These are phyloP conservation scores for Cladosporium colombiae DNA, from an alignment of 2,329 filamentous ascomycete genomes.

Conservation along the genomic window DNA sequence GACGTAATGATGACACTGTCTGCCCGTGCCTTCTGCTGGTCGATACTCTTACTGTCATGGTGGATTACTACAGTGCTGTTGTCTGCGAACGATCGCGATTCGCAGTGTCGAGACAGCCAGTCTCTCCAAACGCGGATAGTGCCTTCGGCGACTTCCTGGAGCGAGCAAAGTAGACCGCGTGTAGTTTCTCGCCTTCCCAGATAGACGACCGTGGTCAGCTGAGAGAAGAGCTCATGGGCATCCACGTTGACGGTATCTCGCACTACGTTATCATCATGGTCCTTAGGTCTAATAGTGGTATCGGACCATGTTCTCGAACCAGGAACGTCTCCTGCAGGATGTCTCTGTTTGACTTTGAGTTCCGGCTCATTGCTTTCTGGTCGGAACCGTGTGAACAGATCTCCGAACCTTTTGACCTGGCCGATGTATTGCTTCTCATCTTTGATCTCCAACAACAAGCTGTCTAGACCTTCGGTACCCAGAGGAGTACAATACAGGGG, in stretches of 20 bases:
- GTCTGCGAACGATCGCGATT: constrained; percentile 34
- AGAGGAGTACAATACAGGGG: constrained; percentile 69
- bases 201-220: constrained; percentile 69
- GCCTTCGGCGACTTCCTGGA: constrained; percentile 66
- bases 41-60: constrained; percentile 27
- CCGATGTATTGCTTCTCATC: constrained; percentile 36
- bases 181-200: constrained; percentile 66
- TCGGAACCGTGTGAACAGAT: constrained; percentile 70
- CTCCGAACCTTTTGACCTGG: constrained; percentile 54
- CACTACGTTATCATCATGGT: constrained; percentile 41
- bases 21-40: background rate
- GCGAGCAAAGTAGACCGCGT: constrained; percentile 63
- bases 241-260: constrained; percentile 66
- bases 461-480: constrained; percentile 62
- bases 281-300: constrained; percentile 23
- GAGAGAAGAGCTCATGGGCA: constrained; percentile 69
- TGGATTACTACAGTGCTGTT: constrained; percentile 32
- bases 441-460: constrained; percentile 38
- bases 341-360: constrained; percentile 39
- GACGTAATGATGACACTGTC: constrained; percentile 2
- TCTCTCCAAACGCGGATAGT: constrained; percentile 71
- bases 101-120: constrained; percentile 61
- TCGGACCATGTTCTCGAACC: constrained; percentile 44
- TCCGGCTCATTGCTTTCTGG: constrained; percentile 60
- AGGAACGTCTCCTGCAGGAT: constrained; percentile 51